Evolutionary conservation across 306 rosid species (phyloP).

Genomic region (Dalbergia cultrata): DNA sequence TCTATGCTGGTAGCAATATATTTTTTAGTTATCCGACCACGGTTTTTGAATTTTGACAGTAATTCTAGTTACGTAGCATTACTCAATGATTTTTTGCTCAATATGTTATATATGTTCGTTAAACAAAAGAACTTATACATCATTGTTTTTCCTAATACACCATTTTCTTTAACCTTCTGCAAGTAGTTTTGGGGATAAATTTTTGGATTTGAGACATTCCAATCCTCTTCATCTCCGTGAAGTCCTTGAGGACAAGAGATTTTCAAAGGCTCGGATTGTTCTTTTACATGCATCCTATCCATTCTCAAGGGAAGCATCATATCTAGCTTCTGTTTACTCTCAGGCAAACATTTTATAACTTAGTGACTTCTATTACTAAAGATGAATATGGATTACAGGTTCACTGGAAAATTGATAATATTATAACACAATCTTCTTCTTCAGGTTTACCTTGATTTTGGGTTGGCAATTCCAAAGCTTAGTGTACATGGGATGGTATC

Average conservation of each 20-base stretch:
- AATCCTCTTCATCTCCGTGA: conserved; percentile 89
- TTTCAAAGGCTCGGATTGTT: conserved; percentile 71
- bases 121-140: too few species aligned
- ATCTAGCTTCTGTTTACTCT: conserved; percentile 84
- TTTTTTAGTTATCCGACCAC: background rate
- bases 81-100: too few species aligned
- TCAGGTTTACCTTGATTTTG: conserved; percentile 94
- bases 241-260: conserved; percentile 88
- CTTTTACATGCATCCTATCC: conserved; percentile 95
- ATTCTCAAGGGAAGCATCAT: conserved; percentile 92
- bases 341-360: conserved; percentile 62
- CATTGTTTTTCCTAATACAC: too few species aligned
- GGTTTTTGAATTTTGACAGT: too few species aligned
- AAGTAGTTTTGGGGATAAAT: conserved; percentile 87
- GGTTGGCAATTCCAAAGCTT: conserved; percentile 87
- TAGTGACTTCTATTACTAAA: conserved; percentile 30
- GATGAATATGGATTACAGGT: conserved; percentile 34
- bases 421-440: conserved; percentile 30
- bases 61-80: too few species aligned
- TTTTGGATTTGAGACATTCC: conserved; percentile 84
- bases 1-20: conserved; percentile 25
- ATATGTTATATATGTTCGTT: background rate
- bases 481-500: conserved; percentile 92
- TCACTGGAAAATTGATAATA: background rate
- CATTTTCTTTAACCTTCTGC: background rate